Evolutionary conservation across 2,329 filamentous ascomycete species (phyloP), one percentile per base, ranked within the genome.

Genomic region (Fusarium longipes): DNA sequence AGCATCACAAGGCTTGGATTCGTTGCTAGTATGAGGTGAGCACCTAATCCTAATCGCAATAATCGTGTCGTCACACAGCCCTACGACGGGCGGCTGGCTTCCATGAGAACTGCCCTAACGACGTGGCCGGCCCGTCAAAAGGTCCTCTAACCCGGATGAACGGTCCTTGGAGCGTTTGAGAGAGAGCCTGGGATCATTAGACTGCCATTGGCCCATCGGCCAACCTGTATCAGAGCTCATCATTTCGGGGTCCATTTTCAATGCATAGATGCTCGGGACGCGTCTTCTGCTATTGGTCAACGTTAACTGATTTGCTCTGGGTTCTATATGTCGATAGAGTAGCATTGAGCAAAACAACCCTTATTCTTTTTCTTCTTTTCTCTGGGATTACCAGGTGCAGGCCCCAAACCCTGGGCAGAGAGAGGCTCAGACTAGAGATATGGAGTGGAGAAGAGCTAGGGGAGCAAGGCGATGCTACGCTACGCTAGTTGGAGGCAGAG

Each of bases 51-150:
- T 29, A 29, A 43, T 35, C 18, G 15, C 24, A 45, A 30, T 50
- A 48, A 44, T 59, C 22, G 40, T 71, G 63, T 74, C 70, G 70
- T 71, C 71, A 73, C 71, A 75, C 73, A 75, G 73, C 73, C 73
- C 73, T 75, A 75, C 69, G 70, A 71, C 66, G 27, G 57, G 59
- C 59, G 68, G 40, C 56, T 56, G 68, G 43, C 56, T 56, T 58
- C 53, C 5, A n/a, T n/a, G 8, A 60, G 56, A 60, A 65, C 30
- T 50, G 39, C 22, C 20, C 50, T 47, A 73, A 63, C 45, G 43
- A 47, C 53, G 22, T 68, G 63, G 65, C 70, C 69, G 66, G 65
- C 59, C 68, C 67, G 65, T 51, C 66, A 66, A 64, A 67, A 67
- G 59, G 59, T 68, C 59, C 49, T 58, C 57, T 56, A 43, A 48